Evolutionary conservation across 1,284 basidiomycete genomes (phyloP), one percentile per base, ranked within the genome.

Genomic region (Boletus albobrunnescens): DNA sequence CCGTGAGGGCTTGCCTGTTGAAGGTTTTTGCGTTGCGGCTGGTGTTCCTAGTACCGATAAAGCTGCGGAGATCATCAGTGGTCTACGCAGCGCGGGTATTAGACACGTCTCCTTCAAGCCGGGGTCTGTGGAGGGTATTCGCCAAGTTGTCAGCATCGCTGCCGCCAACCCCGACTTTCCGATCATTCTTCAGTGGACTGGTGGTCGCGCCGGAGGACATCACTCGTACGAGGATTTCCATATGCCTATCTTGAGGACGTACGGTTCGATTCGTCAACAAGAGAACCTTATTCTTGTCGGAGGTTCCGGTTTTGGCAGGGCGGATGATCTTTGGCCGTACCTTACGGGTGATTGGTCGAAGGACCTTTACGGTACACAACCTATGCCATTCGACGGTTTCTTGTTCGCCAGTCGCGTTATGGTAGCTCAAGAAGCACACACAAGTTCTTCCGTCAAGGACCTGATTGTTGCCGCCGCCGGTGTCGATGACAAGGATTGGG

Each of bases 351-450:
- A 97, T 62, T 98, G 95, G 96, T 90, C 91, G 5, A 78, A 84
- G 54, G 74, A 85, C 52, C 72, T 76, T 60, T 97, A 88, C 64
- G 85, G 83, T 49, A 77, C 87, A 36, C 91, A 97, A 70, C 87
- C 90, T n/a, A 99, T 99, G 96, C 95, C 95, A 2, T 97, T 95
- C 74, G 95, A 98, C 60, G 96, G 94, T 50, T 94, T 96, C 73
- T 78, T 99, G 43, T 96, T 46, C 8, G 96, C 87, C 13, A 91
- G 87, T 61, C 87, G 96, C 53, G 93, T 97, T 67, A 97, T 99
- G 93, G 91, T 96, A 36, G 95, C 95, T 52, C 94, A 94, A 74
- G 95, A 99, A 71, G 93, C 95, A 10, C 94, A 98, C 68, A 98
- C 95, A 0, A 88, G 85, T 60, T 78, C 91, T 6, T 86, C 86